Evolutionary conservation across 2,329 filamentous ascomycete species (phyloP), one percentile per base, ranked within the genome.

Genomic region (Thielaviopsis punctulata): DNA sequence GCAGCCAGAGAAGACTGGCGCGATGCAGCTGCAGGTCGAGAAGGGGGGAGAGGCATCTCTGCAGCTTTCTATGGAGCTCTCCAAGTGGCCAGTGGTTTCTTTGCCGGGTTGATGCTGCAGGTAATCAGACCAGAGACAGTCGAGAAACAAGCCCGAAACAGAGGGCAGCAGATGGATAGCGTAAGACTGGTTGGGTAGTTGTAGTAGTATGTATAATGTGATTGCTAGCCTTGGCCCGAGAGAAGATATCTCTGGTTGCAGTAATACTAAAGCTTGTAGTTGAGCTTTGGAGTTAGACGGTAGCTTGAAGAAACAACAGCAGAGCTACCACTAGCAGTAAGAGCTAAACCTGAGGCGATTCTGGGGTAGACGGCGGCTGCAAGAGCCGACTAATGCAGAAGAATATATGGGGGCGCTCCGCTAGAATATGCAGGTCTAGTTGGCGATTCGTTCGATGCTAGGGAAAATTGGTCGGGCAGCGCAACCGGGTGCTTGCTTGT

Each of bases 1-100:
- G 53, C 46, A 43, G 49, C 53, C 25, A 55, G 18, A 25, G 53
- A 52, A 19, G 53, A 48, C 23, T 49, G 49, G 36, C 49, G 53
- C 49, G 49, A 52, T 25, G 25, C 22, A 22, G n/a, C n/a, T n/a
- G 49, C 24, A 43, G 46, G 53, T 18, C 49, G 52, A 33, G 49
- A 46, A 52, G 53, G 53, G 21, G 41, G 49, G 36, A 52, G 52
- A 36, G 30, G 30, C 30, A 36, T 36, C 30, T 12, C 30, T 36
- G 30, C 30, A 36, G 12, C n/a, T 36, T 36, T 36, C 30, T 36
- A 36, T 36, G 30, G 30, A 7, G 30, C 30, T 15, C n/a, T 36
- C 30, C n/a, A 36, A 15, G n/a, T n/a, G n/a, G n/a, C n/a, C 30
- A 9, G 30, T 36, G 12, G 30, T 36, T 36, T 36, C 13, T 36